Percentiles rank a stretch among this genome's conserved stretches.
These are phyloP conservation scores for Tylopilus rubrobrunneus DNA, from an alignment of 768 basidiomycete species.

Conservation along the genomic window DNA sequence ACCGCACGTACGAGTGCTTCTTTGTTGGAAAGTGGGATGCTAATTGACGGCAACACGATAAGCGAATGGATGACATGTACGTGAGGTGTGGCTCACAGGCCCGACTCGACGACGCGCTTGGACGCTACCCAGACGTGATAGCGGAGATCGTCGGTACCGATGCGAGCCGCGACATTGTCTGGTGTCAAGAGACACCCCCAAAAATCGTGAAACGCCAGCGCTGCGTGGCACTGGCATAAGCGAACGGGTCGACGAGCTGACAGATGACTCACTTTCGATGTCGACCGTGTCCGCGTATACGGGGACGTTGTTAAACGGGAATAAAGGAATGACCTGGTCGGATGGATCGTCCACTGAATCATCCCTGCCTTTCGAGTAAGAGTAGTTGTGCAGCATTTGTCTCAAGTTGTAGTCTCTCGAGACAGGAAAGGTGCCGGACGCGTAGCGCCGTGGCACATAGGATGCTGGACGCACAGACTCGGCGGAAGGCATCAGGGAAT, in stretches of 20 bases:
- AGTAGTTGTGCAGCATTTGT: constrained; percentile 28
- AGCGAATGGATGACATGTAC: background rate
- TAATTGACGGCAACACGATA: background rate
- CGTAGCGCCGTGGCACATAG: constrained; percentile 18
- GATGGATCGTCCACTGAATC: constrained; percentile 5
- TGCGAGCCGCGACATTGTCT: constrained; percentile 24
- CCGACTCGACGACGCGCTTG: constrained; percentile 27
- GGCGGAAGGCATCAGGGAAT: constrained; percentile 5
- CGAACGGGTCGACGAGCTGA: background rate
- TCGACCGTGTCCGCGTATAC: constrained; percentile 40
- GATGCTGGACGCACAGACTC: constrained; percentile 5
- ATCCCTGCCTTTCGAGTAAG: background rate
- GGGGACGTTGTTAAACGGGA: constrained; percentile 27
- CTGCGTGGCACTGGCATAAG: constrained; percentile 13
- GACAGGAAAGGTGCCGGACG: constrained; percentile 28
- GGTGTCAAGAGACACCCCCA: constrained; percentile 35
- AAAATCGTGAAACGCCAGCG: constrained; percentile 32
- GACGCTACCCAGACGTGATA: constrained; percentile 35
- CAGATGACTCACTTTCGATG: constrained; percentile 37
- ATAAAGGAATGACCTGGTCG: constrained; percentile 31
- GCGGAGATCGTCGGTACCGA: constrained; percentile 25
- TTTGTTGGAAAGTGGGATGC: constrained; percentile 13
- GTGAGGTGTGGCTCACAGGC: constrained; percentile 8
- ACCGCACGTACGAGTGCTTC: constrained; percentile 17
- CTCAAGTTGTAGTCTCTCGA: constrained; percentile 22